Base-by-base conservation (phyloP, 371 early-diverging fungal species). In the Mucor circinelloides region DNA sequence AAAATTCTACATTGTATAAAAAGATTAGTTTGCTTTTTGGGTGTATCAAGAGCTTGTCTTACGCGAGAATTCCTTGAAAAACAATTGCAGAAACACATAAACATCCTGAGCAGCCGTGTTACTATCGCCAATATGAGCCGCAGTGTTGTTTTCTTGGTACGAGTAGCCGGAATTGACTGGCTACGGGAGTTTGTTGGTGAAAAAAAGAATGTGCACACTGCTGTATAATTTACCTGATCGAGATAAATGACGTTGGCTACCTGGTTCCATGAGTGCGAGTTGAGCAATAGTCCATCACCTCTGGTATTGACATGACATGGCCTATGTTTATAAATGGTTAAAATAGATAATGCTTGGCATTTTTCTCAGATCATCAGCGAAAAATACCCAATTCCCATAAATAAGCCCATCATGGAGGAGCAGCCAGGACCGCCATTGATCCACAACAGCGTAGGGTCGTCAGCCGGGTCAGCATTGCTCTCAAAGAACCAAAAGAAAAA, bases 401-500 rank as follows among this genome's bases (percentile, higher is more conserved):
- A 88, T 36, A 94, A 82, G 32, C 95, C 95, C 23, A 91, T 88
- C 63, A 89, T 74, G 0, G 90, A 90, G 17, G 90, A 88, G 70
- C 93, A 93, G 0, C 96, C 96, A 13, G 95, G 95, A 15, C 96
- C 97, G 17, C 94, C 94, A 42, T 89, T 89, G 59, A 92, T 72
- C 94, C 94, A 94, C 27, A 94, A 82, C 21, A 93, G 85, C 46
- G 93, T 62, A 0, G 95, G 96, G 60, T 94, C 94, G 6, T 80
- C 74, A 27, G 66, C 50, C 12, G 94, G 92, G 8, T 89, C 75
- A 67, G 81, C 79, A 36, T 91, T 87, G 8, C 93, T 91, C 69
- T 95, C 95, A 77, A 95, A 95, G 83, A 94, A 91, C 94, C 94
- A 94, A 78, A 94, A 95, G 83, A 93, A 96, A 71, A 92, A 85